Base-by-base conservation (phyloP, 495 filamentous ascomycete genomes). In the Penicillium roqueforti region DNA sequence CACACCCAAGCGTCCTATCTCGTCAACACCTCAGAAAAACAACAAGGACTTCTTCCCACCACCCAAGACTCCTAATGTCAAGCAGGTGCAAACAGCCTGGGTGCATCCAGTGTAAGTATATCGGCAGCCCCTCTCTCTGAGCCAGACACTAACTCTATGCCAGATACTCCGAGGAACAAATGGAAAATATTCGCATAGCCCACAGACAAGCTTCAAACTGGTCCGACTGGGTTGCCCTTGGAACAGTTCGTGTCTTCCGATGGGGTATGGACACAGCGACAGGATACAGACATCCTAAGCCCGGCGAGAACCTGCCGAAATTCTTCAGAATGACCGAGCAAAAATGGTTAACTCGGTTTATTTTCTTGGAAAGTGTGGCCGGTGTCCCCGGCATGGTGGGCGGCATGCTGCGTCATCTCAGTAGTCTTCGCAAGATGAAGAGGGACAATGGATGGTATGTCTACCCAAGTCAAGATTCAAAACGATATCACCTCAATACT, bases 341-440 rank as follows among this genome's bases (percentile, higher is more conserved):
- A 19, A 88, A 91, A 60, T 92, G 87, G 87, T 70, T 97, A 36
- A 79, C 87, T 10, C 80, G 93, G 19, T 88, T 95, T 60, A 78
- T 98, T 55, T 97, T 98, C 71, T 80, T 98, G 46, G 93, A 98
- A 69, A 91, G 87, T 47, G 88, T 98, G 28, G 93, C 93, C 9
- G 93, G 87, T 18, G 93, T 98, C 0, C 95, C 95, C 0, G 95
- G 95, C 0, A 97, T 97, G 91, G 95, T 97, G 5, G 93, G 85
- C 0, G 93, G 92, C 8, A 96, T 95, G 86, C 73, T 97, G 11
- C 78, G 93, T 18, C 93, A 98, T 71, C 74, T 98, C 6, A 82
- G 87, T 62, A 89, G 85, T 57, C 73, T 98, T 53, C 78, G 93
- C 40, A 78, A 84, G 6, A 83, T 98, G 75, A 91, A 89, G 74